Evolutionary conservation across 139 green algal genomes (phyloP), one percentile per base, ranked within the genome.

Genomic region (Chlorella sp.): DNA sequence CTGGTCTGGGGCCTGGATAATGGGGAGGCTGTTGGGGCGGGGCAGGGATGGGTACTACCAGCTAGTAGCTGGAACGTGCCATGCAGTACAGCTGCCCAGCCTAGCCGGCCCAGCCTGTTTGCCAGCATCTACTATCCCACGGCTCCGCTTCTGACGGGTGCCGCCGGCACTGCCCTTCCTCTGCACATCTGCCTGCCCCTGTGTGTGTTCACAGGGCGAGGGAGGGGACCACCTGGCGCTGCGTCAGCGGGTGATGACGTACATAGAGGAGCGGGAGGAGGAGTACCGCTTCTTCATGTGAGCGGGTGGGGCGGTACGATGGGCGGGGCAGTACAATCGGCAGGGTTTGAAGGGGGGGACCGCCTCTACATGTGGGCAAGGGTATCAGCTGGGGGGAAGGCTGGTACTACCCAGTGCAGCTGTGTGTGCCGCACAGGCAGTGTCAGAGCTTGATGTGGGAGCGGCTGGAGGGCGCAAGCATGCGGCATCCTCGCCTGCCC

Each of bases 231-330:
- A 88, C 84, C 12, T 81, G 37, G 28, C 19, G 39, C 68, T 88
- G 68, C 64, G 84, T 16, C 26, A n/a, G 24, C 64, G 40, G 66
- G 68, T 88, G 39, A 81, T 88, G 84, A 68, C 68, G 26, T 81
- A 34, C 32, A 64, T 88, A 4, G 39, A 42, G 30, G 40, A 88
- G 37, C 66, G 68, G 2, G 84, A 88, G 39, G 84, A 88, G 68
- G 66, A 88, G 30, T 88, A 88, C 68, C 30, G 32, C 26, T 88
- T 88, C 66, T 88, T 88, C 68, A 88, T 88, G 84, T 88, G 84
- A 88, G 68, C 34, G 19, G 7, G n/a, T n/a, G n/a, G 28, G 26
- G 11, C 1, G 32, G 28, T 64, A 18, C 24, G 37, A 5, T 19
- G 37, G 34, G 26, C 1, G 15, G 11, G 76, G 15, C 48, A 30